Conservation (phyloP, 2,329 filamentous ascomycete genomes). For the Aspergillus jensenii region DNA sequence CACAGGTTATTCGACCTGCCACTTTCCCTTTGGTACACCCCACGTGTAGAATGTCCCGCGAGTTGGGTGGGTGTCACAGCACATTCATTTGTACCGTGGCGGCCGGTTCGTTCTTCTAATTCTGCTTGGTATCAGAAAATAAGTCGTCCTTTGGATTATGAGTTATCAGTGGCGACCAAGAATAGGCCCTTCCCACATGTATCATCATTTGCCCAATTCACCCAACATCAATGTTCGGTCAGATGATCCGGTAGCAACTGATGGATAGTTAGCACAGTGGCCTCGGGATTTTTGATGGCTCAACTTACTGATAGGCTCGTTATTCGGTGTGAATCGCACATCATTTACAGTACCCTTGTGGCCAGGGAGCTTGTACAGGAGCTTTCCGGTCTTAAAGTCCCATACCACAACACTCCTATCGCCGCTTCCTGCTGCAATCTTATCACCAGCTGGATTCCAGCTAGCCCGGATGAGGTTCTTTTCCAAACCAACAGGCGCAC, state of each 20-base stretch:
- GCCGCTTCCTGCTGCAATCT: conserved; percentile 82
- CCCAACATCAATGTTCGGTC: conserved; percentile 82
- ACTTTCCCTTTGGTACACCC: not conserved
- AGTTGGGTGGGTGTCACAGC: not conserved
- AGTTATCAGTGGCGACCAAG: not conserved
- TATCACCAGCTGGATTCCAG: conserved; percentile 85
- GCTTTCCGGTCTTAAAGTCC: conserved; percentile 83
- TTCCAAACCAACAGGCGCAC: conserved; percentile 82
- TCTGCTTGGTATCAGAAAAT: not conserved
- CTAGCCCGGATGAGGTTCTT: conserved; percentile 88
- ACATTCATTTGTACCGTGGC: not conserved
- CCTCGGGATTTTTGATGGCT: not conserved
- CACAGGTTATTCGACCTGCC: not conserved
- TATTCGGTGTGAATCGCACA: conserved; percentile 81
- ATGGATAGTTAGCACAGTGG: conserved; percentile 8
- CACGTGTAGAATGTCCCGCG: not conserved
- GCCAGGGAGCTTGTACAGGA: conserved; percentile 91
- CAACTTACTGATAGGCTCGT: conserved; percentile 82
- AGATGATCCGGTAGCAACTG: conserved; percentile 87
- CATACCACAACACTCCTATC: conserved; percentile 90
- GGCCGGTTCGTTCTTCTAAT: not conserved
- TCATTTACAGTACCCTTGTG: conserved; percentile 96
- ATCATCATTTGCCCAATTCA: conserved; percentile 66
- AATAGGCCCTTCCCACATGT: not conserved
- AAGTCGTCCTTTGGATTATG: not conserved